Base-by-base conservation (phyloP, 352 stramenopile species). In the Discostella stelligera region DNA sequence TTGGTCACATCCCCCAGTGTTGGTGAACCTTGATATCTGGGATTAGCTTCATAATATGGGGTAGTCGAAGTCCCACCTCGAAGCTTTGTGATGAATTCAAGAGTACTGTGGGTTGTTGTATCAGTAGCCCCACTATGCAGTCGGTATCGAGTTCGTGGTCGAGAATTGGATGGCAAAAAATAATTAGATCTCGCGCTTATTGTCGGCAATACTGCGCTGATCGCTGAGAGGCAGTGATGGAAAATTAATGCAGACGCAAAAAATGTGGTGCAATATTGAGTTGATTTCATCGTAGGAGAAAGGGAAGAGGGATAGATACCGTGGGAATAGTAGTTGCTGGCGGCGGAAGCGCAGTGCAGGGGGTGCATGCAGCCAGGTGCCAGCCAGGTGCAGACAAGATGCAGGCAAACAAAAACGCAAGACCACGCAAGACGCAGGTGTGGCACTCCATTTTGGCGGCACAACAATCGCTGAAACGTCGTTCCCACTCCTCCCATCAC, bases 1-100 rank as follows among this genome's bases (percentile, higher is more conserved):
- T 70, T 63, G 67, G 77, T 62, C 7, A 82, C 14, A 64, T 82
- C 74, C 14, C 61, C 61, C 3, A 82, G 39, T 18, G 67, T 77
- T 5, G 66, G 58, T 14, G 30, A 37, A 46, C 50, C 44, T 49
- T 66, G 11, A 59, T 66, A 78, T 37, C 56, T 78, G 41, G 61
- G 70, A 37, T 78, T 78, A 8, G 62, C 60, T 71, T 78, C 70
- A 39, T 75, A 69, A 44, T 44, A 14, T 10, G 37, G 37, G 7
- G 37, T 2, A 11, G 39, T 23, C 3, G 59, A 32, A 9, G 39
- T 30, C 20, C 68, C 68, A 6, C 68, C 59, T 50, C 68, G 68
- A 58, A 65, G 65, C 23, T 55, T 50, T 2, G 54, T 25, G 2
- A 65, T 62, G 65, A 37, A 54, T n/a, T 30, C 30, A 20, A 64